Evolutionary conservation across 805 yeast species (phyloP), one percentile per base, ranked within the genome.

Genomic region (Candida khao-thaluensis): DNA sequence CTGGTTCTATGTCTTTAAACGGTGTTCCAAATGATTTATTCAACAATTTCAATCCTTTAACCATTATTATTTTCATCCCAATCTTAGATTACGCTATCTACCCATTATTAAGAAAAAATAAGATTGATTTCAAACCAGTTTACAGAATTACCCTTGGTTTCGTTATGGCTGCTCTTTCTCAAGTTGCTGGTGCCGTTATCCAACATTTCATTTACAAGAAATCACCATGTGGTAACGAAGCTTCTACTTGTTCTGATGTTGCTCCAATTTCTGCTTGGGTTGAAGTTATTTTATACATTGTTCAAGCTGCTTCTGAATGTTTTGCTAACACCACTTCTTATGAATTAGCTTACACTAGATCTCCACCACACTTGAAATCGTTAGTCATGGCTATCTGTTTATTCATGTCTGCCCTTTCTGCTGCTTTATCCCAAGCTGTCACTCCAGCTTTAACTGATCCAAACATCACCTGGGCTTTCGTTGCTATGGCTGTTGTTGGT

Each of bases 21-120:
- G 77, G 77, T 33, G 76, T 76, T 48, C 80, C 80, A 43, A 76
- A 76, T 50, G 81, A 76, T 62, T 66, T 76, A 49, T 72, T 74
- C 60, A 68, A 62, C 46, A 75, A 74, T 51, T 74, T 76, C 60
- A 76, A 76, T 49, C 79, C 77, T 31, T 62, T 76, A 43, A 69
- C 79, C 12, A 76, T 76, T 49, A 72, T 76, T 44, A 62, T 75
- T 35, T 59, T 72, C 42, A 66, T 76, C 41, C 81, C 81, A 43
- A 59, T 76, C 35, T 61, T 75, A 50, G 78, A 76, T 50, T 59
- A 66, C 44, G 37, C 56, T 15, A 26, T 76, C n/a, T 76, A 76
- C 48, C 81, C 81, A 43, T 24, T 57, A 3, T 54, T 75, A 35
- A 64, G 78, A 54, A 70, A 56, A 51, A 42, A 50, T 37, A 58